phyloP scores from a whole-genome alignment of 257 asterid species.

The Schizonepeta tenuifolia region DNA sequence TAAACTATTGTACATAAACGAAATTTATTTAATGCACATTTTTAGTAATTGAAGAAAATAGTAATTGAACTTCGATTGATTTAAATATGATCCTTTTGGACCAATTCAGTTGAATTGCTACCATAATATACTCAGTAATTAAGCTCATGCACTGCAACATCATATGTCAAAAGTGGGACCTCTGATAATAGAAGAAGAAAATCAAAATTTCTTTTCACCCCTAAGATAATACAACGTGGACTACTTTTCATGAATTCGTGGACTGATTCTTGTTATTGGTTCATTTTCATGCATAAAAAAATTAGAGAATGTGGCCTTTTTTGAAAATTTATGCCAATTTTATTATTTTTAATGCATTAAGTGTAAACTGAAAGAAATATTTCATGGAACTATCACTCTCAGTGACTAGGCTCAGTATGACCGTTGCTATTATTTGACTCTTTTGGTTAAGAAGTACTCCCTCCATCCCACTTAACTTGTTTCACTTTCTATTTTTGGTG shows the following conservation, averaged over 20 bases:
- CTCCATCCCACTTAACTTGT: no score
- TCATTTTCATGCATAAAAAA: background rate
- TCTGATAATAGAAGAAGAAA: background rate
- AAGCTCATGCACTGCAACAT: background rate
- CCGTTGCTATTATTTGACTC: no score
- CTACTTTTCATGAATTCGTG: constrained; percentile 25
- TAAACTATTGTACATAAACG: no score
- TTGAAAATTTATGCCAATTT: background rate
- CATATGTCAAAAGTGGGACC: constrained; percentile 18
- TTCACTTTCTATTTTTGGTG: no score
- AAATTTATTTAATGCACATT: no score
- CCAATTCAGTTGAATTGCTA: constrained; percentile 33
- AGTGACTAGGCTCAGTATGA: background rate
- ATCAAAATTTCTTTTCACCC: constrained; percentile 5
- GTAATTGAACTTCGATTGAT: no score
- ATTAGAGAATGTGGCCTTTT: background rate
- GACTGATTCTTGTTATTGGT: constrained; percentile 26
- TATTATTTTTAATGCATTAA: background rate
- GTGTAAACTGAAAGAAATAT: background rate
- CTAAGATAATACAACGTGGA: constrained; percentile 25
- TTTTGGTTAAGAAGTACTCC: no score
- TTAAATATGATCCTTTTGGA: constrained; percentile 2
- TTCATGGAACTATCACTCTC: constrained; percentile 10
- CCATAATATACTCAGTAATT: constrained; percentile 7
- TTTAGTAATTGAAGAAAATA: no score